Evolutionary conservation across 345 rosid species (phyloP).

Genomic region (Pseudoturritis turrita): DNA sequence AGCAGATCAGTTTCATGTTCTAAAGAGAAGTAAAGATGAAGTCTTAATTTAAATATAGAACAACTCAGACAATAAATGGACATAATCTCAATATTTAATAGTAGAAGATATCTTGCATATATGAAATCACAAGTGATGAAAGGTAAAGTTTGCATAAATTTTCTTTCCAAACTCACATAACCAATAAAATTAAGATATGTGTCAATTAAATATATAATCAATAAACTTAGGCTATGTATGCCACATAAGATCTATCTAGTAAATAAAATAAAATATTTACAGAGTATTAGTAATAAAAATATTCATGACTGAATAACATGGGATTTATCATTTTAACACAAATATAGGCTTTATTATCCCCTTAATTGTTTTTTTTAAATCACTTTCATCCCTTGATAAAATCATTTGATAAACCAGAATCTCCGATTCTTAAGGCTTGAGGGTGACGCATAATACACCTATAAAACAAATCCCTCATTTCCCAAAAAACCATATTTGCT

Average conservation of each 20-base stretch:
- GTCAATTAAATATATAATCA: neutral
- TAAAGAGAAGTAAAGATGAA: neutral
- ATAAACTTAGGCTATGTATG: neutral
- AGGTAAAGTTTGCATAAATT: neutral
- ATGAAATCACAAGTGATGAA: neutral
- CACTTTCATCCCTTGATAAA: neutral
- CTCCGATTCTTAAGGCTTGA: constrained; percentile 8
- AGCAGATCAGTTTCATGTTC: neutral
- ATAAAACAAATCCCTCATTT: neutral
- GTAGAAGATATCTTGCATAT: neutral
- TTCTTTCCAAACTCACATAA: neutral
- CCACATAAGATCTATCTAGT: neutral
- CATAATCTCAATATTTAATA: neutral
- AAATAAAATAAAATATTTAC: neutral
- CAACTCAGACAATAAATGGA: neutral
- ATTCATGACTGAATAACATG: too few relatives aligned
- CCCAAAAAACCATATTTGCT: neutral
- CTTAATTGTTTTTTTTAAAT: neutral
- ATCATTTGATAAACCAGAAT: neutral
- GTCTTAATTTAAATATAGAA: neutral
- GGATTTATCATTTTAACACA: too few relatives aligned
- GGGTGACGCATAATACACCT: neutral
- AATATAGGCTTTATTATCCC: neutral
- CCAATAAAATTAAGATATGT: neutral
- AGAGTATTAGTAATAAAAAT: neutral